Base-by-base conservation (phyloP, 176 grass and related monocot genomes). In the Triticum timopheevii region DNA sequence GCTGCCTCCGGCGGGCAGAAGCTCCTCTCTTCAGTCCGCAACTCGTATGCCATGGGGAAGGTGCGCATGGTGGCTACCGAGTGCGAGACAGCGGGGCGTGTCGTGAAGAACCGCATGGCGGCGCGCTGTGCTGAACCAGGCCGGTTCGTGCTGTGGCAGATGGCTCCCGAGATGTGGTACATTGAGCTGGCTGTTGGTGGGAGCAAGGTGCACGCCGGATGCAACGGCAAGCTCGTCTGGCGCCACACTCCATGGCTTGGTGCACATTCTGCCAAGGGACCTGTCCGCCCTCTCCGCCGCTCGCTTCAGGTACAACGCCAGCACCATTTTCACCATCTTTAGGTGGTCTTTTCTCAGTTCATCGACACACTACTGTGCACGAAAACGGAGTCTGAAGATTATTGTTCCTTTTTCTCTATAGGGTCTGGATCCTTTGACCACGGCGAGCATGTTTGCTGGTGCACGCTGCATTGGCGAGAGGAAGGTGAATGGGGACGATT, bases 91-190 rank as follows among this genome's bases (percentile, higher is more conserved):
- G 89, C 87, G 4, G 90, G 80, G 24, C 90, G 90, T 23, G 85
- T 92, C 11, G 86, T 96, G 40, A 93, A 58, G 92, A 96, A 96
- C 84, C 94, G 89, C 69, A 85, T 83, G 73, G 87, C 56, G 3
- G 78, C 89, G 1, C 90, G 87, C 68, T 82, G 89, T 0, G 76
- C 90, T 0, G 94, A 93, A 50, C 74, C 87, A n/a, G 94, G 94
- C n/a, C 86, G 92, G 22, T 96, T 96, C 1, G 94, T 96, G 79
- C 91, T 96, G 33, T 96, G 94, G 94, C 89, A 93, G 85, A 96
- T 96, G 94, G 91, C 89, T 11, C 94, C 94, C 2, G 94, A 93
- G 89, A 96, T 93, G 94, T 96, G 94, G 94, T 96, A 96, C 82
- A 93, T 96, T 62, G 94, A 96, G 79, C 85, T 96, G 4, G 94